phyloP scores from a whole-genome alignment of 192 early-diverging fungal species.

The Podila epigama region DNA sequence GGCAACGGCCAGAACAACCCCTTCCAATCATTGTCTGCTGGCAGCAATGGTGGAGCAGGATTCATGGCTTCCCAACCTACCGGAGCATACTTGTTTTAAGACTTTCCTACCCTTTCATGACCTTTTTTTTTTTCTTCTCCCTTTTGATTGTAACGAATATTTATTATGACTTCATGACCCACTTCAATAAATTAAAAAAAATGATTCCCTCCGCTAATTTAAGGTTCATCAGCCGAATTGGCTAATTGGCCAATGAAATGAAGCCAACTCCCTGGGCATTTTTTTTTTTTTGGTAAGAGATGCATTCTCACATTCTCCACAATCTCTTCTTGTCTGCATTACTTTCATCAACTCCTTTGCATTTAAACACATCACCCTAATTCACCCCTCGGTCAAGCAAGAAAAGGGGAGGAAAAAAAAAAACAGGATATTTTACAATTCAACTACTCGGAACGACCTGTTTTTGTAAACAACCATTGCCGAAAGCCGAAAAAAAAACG shows the following conservation, averaged over 20 bases:
- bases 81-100: conserved; percentile 26
- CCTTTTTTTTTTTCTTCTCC: too few species aligned
- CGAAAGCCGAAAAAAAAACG: background rate
- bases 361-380: background rate
- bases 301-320: too few species aligned
- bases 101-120: too few species aligned
- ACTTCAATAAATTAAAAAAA: too few species aligned
- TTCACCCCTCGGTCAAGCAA: background rate
- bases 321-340: too few species aligned
- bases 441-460: background rate
- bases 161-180: background rate
- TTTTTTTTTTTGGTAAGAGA: too few species aligned
- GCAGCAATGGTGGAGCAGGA: background rate
- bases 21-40: conserved; percentile 11
- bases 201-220: too few species aligned
- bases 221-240: background rate
- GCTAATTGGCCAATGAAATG: too few species aligned
- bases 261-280: too few species aligned
- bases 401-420: background rate
- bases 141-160: too few species aligned
- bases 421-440: background rate
- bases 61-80: conserved; percentile 6
- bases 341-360: background rate
- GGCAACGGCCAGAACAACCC: conserved; percentile 21
- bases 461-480: background rate